Evolutionary conservation across 371 early-diverging fungal genomes (phyloP).

Genomic region (Mitosporidium daphniae): DNA sequence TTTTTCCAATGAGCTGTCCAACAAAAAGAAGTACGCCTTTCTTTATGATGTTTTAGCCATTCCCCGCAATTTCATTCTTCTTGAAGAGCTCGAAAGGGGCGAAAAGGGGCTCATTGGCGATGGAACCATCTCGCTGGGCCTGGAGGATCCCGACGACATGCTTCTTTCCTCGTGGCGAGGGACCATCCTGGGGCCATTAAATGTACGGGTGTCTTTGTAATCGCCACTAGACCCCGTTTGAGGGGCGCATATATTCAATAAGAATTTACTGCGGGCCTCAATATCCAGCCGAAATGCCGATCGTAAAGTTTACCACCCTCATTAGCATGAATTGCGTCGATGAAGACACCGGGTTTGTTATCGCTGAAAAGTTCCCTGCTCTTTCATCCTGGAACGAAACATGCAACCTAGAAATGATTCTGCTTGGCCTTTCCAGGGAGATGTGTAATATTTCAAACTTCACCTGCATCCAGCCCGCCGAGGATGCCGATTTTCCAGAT

Average conservation of each 20-base stretch:
- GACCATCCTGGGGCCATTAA: constrained; percentile 65
- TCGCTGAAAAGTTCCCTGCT: too few relatives aligned
- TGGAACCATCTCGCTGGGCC: constrained; percentile 60
- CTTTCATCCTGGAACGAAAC: too few relatives aligned
- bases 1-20: too few relatives aligned
- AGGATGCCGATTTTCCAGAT: too few relatives aligned
- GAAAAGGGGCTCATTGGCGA: constrained; percentile 68
- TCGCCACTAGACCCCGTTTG: constrained; percentile 29
- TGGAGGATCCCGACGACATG: constrained; percentile 43
- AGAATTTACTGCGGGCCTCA: constrained; percentile 32
- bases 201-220: constrained; percentile 14
- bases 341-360: too few relatives aligned
- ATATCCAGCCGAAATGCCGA: constrained; percentile 47
- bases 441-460: too few relatives aligned
- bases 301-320: constrained; percentile 30
- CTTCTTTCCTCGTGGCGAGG: constrained; percentile 56
- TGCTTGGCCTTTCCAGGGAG: too few relatives aligned
- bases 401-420: too few relatives aligned
- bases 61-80: constrained; percentile 68
- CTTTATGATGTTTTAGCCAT: too few relatives aligned
- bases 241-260: constrained; percentile 62
- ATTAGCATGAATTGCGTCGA: too few relatives aligned
- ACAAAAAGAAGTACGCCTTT: too few relatives aligned
- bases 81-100: constrained; percentile 79
- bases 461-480: too few relatives aligned